A percentile compares a stretch with the other conserved stretches of the same genome.
Conservation (phyloP, 106 monocot species). For the Acanthochlamys bracteata region DNA sequence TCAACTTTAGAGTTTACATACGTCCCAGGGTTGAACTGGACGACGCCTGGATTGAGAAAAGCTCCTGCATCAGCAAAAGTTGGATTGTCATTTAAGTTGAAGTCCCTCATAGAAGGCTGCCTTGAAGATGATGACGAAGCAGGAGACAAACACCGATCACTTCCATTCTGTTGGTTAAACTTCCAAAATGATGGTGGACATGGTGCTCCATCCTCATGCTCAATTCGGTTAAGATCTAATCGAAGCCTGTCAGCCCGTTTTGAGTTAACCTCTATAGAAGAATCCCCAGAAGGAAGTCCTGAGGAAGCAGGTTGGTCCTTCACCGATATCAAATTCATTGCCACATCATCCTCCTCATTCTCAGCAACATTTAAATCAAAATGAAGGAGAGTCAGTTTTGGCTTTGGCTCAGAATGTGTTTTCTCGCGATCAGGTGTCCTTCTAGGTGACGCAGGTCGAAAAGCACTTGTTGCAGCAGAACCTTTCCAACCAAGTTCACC, state of each 20-base stretch:
- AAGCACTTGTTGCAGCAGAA: slow-evolving; percentile 87
- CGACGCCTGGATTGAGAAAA: slow-evolving; percentile 8
- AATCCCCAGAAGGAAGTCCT: slow-evolving; percentile 35
- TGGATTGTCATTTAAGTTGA: slow-evolving; percentile 72
- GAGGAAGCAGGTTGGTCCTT: slow-evolving; percentile 25
- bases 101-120: slow-evolving; percentile 31
- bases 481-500: slow-evolving; percentile 76
- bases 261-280: slow-evolving; percentile 61
- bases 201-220: slow-evolving; percentile 35
- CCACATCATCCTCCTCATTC: slow-evolving; percentile 22
- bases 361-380: slow-evolving; percentile 72
- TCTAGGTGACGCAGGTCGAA: slow-evolving; percentile 60
- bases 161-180: slow-evolving; percentile 18
- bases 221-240: slow-evolving; percentile 62
- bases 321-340: slow-evolving; percentile 4
- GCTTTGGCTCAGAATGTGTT: slow-evolving; percentile 24
- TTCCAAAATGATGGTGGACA: slow-evolving; percentile 23
- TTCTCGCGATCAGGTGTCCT: slow-evolving; percentile 41
- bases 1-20: slow-evolving; percentile 15
- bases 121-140: slow-evolving; percentile 46
- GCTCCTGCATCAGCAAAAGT: slow-evolving; percentile 19
- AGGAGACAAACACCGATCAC: slow-evolving; percentile 30
- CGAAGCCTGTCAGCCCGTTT: slow-evolving; percentile 41
- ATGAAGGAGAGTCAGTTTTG: slow-evolving; percentile 23
- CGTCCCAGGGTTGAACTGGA: slow-evolving; percentile 3